Conservation (phyloP, 805 yeast genomes). For the Scheffersomyces spartinae region DNA sequence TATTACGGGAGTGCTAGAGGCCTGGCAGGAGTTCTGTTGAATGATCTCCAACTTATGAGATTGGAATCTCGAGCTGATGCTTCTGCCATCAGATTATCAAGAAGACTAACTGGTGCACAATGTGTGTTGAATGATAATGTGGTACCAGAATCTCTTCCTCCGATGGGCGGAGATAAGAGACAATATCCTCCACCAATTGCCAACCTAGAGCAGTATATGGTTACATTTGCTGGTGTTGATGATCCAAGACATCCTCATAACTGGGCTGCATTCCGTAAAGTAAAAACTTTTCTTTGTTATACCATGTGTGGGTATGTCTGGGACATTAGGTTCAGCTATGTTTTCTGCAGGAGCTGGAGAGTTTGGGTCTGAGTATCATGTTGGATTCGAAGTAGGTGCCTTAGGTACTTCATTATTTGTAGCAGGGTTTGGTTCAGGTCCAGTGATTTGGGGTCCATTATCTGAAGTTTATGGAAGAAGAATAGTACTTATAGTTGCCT, state of each 20-base stretch:
- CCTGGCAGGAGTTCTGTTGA: no score
- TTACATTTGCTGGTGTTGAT: slow-evolving; percentile 63
- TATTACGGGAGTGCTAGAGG: no score
- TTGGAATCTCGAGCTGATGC: no score
- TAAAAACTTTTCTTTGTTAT: slow-evolving; percentile 13
- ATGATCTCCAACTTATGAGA: no score
- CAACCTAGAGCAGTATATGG: no score
- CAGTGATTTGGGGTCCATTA: slow-evolving; percentile 80
- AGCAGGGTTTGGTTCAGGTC: slow-evolving; percentile 91
- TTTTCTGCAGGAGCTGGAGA: slow-evolving; percentile 51
- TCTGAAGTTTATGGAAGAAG: slow-evolving; percentile 73
- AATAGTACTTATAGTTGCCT: slow-evolving; percentile 45
- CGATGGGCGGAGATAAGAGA: no score
- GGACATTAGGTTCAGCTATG: slow-evolving; percentile 73
- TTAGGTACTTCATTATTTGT: slow-evolving; percentile 75
- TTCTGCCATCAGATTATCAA: no score
- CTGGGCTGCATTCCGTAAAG: slow-evolving; percentile 36
- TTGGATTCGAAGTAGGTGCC: slow-evolving; percentile 59
- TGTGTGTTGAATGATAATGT: no score
- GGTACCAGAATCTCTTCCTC: no score
- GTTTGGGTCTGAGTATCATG: slow-evolving; percentile 40
- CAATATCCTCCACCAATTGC: no score
- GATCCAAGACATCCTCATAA: slow-evolving; percentile 79
- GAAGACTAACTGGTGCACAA: no score
- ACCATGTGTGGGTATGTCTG: slow-evolving; percentile 22